Percentiles rank a stretch among this genome's conserved stretches.
These are phyloP conservation scores for Kluyveromyces sp. DNA, from an alignment of 1,139 yeast genomes.

Conservation along the genomic window DNA sequence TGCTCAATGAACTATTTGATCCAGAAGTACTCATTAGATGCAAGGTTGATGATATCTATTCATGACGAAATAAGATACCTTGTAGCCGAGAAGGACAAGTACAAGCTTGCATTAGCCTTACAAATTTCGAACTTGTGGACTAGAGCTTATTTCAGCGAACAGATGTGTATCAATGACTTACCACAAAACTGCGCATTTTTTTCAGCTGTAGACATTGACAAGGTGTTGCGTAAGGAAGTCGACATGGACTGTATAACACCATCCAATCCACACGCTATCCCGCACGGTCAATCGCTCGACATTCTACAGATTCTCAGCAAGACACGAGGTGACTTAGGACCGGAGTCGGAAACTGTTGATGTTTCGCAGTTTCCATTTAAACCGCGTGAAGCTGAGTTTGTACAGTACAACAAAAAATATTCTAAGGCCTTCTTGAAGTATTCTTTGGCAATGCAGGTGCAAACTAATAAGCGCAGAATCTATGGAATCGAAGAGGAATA, in stretches of 20 bases:
- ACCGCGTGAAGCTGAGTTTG: slow-evolving; percentile 27
- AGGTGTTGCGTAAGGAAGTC: slow-evolving; percentile 82
- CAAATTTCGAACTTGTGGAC: slow-evolving; percentile 95
- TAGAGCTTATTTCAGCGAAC: slow-evolving; percentile 90
- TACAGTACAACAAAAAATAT: slow-evolving; percentile 22
- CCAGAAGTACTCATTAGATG: slow-evolving; percentile 58
- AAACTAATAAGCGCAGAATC: slow-evolving; percentile 21
- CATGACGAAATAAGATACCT: slow-evolving; percentile 92
- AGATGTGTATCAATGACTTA: slow-evolving; percentile 77
- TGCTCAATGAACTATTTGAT: slow-evolving; percentile 83
- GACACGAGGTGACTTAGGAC: slow-evolving; percentile 21
- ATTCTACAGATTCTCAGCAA: slow-evolving; percentile 47
- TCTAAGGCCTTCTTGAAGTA: slow-evolving; percentile 23
- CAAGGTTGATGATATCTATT: slow-evolving; percentile 78
- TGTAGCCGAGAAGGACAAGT: slow-evolving; percentile 64
- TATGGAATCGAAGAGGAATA: slow-evolving; percentile 20
- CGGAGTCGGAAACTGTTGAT: slow-evolving; percentile 16
- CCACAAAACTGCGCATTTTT: slow-evolving; percentile 97
- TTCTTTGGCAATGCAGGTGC: slow-evolving; percentile 28
- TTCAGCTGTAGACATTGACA: slow-evolving; percentile 88
- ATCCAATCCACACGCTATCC: slow-evolving; percentile 64
- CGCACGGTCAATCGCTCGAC: slow-evolving; percentile 71
- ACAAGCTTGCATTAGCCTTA: slow-evolving; percentile 70
- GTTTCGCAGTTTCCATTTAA: slow-evolving; percentile 16
- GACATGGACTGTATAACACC: slow-evolving; percentile 86